phyloP scores from a whole-genome alignment of 1,284 basidiomycete genomes.

The Austroboletus rostrupii region DNA sequence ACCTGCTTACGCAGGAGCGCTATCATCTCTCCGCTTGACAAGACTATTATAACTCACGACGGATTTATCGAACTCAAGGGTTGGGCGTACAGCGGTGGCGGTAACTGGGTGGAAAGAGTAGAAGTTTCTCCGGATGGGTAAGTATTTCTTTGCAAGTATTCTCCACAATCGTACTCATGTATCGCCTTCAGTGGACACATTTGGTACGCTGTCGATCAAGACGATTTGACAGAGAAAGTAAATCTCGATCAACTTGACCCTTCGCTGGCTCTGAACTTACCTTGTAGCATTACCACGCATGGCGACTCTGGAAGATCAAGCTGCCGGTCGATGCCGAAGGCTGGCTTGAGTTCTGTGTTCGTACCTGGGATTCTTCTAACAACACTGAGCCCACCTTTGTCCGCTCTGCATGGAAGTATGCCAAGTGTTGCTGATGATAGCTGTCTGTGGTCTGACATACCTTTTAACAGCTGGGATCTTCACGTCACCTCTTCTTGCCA shows the following conservation, averaged over 20 bases:
- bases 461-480: conserved; percentile 44
- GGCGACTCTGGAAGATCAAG: conserved; percentile 51
- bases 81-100: conserved; percentile 54
- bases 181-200: conserved; percentile 11
- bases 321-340: conserved; percentile 54
- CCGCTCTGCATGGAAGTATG: conserved; percentile 53
- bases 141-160: conserved; percentile 5
- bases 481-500: conserved; percentile 56
- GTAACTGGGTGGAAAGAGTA: conserved; percentile 54
- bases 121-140: conserved; percentile 53
- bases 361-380: conserved; percentile 56
- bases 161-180: background rate
- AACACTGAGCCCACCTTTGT: conserved; percentile 58
- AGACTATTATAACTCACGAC: conserved; percentile 47
- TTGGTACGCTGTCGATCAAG: conserved; percentile 18
- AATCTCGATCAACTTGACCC: background rate
- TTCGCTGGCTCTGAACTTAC: background rate
- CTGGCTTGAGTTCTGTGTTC: conserved; percentile 57
- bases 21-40: conserved; percentile 35
- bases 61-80: conserved; percentile 45
- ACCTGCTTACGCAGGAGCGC: conserved; percentile 11
- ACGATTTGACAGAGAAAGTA: conserved; percentile 17
- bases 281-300: conserved; percentile 49
- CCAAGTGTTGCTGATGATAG: background rate
- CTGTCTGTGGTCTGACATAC: background rate